Evolutionary conservation across 148 eudicot species (phyloP), one percentile per base, ranked within the genome.

Genomic region (Dianthus caryophyllus): DNA sequence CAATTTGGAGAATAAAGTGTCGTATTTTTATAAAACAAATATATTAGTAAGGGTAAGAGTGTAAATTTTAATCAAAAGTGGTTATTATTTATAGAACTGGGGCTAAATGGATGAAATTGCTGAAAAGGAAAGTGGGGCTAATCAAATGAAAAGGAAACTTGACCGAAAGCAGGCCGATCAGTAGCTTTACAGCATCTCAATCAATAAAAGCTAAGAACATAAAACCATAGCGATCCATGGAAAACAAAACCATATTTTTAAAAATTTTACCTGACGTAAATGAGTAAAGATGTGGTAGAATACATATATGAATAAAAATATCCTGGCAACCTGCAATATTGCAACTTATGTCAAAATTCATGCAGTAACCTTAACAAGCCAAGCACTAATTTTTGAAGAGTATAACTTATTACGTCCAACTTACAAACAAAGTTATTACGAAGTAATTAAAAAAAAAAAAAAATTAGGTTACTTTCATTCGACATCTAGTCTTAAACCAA

Each of bases 241-340:
- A 22, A 63, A 4, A 63, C 9, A 3, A 38, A 17, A 26, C 47
- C 27, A 39, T 18, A 63, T 17, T 29, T 13, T 22, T 22, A 16
- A 17, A 43, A 14, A 4, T 16, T 64, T 89, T 75, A 87, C 98
- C 98, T 89, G 88, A 72, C 83, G 83, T 76, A 81, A 87, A 71
- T 92, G 91, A 61, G 66, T 21, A 69, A 57, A 76, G 70, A 92
- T 69, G 76, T 92, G 96, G 85, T 85, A 81, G 83, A 87, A 87
- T 69, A 85, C 78, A 77, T 76, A 87, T 76, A 84, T 72, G 69
- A 91, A 88, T 69, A 88, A 72, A 69, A 91, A 41, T 64, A 91
- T 77, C 80, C 97, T 82, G 27, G 96, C 93, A 75, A 82, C 87
- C 97, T 90, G 94, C 78, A 75, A 69, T 22, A 39, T 56, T 52